These are phyloP conservation scores for Capsella bursapastoris DNA, from an alignment of 345 rosid species.

Conservation along the genomic window DNA sequence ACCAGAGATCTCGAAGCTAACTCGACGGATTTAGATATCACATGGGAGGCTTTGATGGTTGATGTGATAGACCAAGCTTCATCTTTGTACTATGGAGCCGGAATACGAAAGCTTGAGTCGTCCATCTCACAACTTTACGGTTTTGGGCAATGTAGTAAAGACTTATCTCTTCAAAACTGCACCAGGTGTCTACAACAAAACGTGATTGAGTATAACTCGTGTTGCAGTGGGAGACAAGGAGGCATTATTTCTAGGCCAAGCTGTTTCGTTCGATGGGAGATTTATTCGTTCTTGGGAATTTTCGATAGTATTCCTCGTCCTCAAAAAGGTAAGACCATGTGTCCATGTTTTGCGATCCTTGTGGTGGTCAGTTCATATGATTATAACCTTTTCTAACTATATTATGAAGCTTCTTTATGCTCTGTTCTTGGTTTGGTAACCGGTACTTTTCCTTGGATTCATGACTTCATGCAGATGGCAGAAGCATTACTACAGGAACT, in stretches of 20 bases:
- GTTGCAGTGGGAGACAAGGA: slow-evolving; percentile 46
- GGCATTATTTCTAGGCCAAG: slow-evolving; percentile 44
- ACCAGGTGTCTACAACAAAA: slow-evolving; percentile 37
- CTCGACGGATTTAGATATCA: slow-evolving; percentile 23
- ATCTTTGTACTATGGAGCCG: slow-evolving; percentile 40
- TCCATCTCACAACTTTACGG: slow-evolving; percentile 32
- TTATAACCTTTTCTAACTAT: not conserved
- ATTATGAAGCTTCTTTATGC: no score
- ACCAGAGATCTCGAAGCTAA: slow-evolving; percentile 20
- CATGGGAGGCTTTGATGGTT: slow-evolving; percentile 41
- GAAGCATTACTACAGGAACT: slow-evolving; percentile 16
- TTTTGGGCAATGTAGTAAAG: slow-evolving; percentile 56
- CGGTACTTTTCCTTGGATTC: not conserved
- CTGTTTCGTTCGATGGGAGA: slow-evolving; percentile 48
- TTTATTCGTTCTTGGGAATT: slow-evolving; percentile 28
- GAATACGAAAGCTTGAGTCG: not conserved
- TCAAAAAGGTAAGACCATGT: not conserved
- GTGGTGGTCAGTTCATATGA: no score
- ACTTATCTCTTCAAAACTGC: slow-evolving; percentile 42
- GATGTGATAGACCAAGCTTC: slow-evolving; percentile 23
- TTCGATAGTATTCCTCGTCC: not conserved
- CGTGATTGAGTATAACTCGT: slow-evolving; percentile 16
- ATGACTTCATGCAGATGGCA: slow-evolving; percentile 26
- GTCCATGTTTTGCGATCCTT: not conserved
- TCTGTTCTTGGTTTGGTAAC: not conserved